Evolutionary conservation across 176 grass and related monocot species (phyloP), one percentile per base, ranked within the genome.

Genomic region (Eragrostis curvula): DNA sequence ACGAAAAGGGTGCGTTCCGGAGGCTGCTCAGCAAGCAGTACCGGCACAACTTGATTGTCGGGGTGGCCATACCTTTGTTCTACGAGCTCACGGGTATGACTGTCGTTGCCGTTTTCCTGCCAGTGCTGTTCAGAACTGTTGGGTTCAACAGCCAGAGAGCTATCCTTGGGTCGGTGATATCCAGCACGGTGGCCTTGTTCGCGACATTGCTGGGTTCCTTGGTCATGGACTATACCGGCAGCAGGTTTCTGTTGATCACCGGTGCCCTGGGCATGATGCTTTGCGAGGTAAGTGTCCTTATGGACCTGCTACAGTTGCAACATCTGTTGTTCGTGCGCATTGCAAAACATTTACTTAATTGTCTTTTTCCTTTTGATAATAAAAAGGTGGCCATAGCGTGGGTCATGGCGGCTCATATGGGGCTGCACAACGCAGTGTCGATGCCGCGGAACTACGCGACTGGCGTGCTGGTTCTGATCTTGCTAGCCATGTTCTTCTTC

Each of bases 71-170:
- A 51, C 87, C 90, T 10, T 5, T 66, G 7, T 89, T 89, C 77
- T 88, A 64, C 76, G 80, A 89, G 32, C 84, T 92, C 57, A 92
- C 80, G 49, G 87, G 90, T 84, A 32, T 92, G 68, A 78, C 86
- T 57, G 75, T 84, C 61, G 75, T 92, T 21, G 43, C 87, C 3
- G 68, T 85, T 13, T 92, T 92, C 88, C 49, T 83, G 36, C 83
- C 88, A 14, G 78, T 89, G n/a, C n/a, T 85, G 71, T 89, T 89
- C 78, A 65, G 83, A 20, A 85, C 78, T 5, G 83, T 82, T 23
- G 88, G 88, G 64, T 89, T 89, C 72, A 74, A 64, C 14, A 85
- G 83, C 78, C 51, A 89, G 53, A 57, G 28, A 20, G 82, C 78
- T 6, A 29, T 89, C 0, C 8, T 89, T 25, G 83, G 78, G 12